Conservation (phyloP, 805 yeast genomes). For the Ascoidea tarda region DNA sequence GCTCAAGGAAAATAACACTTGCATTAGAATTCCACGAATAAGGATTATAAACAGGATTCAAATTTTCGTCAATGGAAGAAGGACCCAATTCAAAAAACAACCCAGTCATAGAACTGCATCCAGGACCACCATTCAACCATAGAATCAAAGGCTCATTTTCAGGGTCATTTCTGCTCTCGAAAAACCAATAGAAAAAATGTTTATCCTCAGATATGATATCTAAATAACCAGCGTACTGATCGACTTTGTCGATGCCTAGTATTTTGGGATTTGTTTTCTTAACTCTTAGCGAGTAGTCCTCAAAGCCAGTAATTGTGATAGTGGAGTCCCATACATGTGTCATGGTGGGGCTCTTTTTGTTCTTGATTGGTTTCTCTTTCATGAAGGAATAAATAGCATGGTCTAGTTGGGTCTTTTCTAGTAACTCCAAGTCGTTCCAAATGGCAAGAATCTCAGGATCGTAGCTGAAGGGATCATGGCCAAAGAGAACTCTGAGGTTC, state of each 20-base stretch:
- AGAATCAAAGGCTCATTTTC: slow-evolving; percentile 68
- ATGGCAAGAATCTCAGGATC: slow-evolving; percentile 31
- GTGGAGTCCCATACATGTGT: slow-evolving; percentile 20
- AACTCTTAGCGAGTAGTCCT: slow-evolving; percentile 45
- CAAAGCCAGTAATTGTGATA: slow-evolving; percentile 23
- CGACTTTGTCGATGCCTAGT: slow-evolving; percentile 70
- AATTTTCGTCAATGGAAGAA: slow-evolving; percentile 46
- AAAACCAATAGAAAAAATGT: slow-evolving; percentile 89
- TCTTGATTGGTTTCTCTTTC: background rate
- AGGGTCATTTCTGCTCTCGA: slow-evolving; percentile 86
- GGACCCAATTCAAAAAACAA: slow-evolving; percentile 89
- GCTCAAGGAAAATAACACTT: slow-evolving; percentile 81
- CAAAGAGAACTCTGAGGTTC: background rate
- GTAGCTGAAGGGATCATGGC: slow-evolving; percentile 30
- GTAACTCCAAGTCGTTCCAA: slow-evolving; percentile 33
- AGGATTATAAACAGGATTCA: slow-evolving; percentile 67
- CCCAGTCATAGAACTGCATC: slow-evolving; percentile 87
- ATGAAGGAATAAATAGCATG: slow-evolving; percentile 12
- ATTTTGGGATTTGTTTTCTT: slow-evolving; percentile 43
- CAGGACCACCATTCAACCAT: slow-evolving; percentile 96
- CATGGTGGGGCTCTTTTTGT: slow-evolving; percentile 7
- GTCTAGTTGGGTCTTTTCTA: slow-evolving; percentile 19
- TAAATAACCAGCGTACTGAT: slow-evolving; percentile 76
- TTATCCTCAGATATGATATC: slow-evolving; percentile 75
- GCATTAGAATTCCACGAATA: slow-evolving; percentile 89